phyloP scores from a whole-genome alignment of 371 early-diverging fungal genomes.

The Rhizomucor miehei region DNA sequence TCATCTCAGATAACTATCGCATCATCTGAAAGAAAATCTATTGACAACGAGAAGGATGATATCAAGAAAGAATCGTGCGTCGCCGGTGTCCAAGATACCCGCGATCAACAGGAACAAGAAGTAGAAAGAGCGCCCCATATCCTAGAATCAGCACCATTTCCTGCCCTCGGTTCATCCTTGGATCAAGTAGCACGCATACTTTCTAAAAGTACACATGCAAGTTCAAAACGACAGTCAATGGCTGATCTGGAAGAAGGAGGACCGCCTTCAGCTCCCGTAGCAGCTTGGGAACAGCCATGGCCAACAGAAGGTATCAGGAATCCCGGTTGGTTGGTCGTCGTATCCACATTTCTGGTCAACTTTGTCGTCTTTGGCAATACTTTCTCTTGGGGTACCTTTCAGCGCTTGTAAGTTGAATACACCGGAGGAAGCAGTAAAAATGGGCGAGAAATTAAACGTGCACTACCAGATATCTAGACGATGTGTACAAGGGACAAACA shows the following conservation, averaged over 20 bases:
- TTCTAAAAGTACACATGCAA: slow-evolving; percentile 8
- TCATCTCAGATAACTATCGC: slow-evolving; percentile 15
- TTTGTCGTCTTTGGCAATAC: slow-evolving; percentile 17
- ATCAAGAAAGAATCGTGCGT: slow-evolving; percentile 19
- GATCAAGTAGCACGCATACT: slow-evolving; percentile 29
- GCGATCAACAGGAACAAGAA: neutral
- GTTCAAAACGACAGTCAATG: slow-evolving; percentile 1
- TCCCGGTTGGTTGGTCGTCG: slow-evolving; percentile 17
- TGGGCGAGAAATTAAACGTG: no score
- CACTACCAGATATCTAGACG: slow-evolving; percentile 17
- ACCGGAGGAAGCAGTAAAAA: no score
- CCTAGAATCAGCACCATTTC: slow-evolving; percentile 36
- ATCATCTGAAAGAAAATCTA: neutral
- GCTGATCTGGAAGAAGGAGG: slow-evolving; percentile 3
- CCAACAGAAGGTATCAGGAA: slow-evolving; percentile 34
- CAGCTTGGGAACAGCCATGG: slow-evolving; percentile 10
- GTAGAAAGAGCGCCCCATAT: slow-evolving; percentile 7
- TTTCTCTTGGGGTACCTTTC: slow-evolving; percentile 23
- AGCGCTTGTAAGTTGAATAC: slow-evolving; percentile 8
- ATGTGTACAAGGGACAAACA: slow-evolving; percentile 15
- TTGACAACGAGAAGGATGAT: no score
- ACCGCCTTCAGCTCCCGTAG: neutral
- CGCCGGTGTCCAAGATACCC: slow-evolving; percentile 22
- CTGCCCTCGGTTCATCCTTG: slow-evolving; percentile 23
- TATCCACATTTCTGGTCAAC: slow-evolving; percentile 17